Conservation (phyloP, 2,329 filamentous ascomycete genomes). For the Endoconidiophora laricicola region DNA sequence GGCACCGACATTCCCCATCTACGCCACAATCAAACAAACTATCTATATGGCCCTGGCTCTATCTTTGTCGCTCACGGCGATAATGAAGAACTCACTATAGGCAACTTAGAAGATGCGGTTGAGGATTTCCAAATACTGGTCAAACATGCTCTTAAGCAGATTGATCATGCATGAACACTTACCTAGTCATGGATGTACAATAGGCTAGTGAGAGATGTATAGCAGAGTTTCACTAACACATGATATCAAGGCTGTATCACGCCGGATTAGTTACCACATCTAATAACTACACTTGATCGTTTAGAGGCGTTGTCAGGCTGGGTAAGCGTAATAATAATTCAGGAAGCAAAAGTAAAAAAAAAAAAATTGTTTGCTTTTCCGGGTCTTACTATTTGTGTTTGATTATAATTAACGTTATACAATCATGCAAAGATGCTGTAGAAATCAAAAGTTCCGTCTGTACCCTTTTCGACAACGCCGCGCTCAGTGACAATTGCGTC, state of each 20-base stretch:
- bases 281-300: too few species aligned
- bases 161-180: too few species aligned
- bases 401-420: too few species aligned
- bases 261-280: too few species aligned
- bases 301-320: too few species aligned
- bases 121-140: constrained; percentile 62
- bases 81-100: constrained; percentile 61
- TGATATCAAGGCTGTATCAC: too few species aligned
- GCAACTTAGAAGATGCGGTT: constrained; percentile 62
- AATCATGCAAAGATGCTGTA: constrained; percentile 1
- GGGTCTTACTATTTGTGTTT: too few species aligned
- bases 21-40: constrained; percentile 47
- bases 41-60: constrained; percentile 50
- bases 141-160: constrained; percentile 25
- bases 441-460: constrained; percentile 48
- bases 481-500: constrained; percentile 90
- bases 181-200: too few species aligned
- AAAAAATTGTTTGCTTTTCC: not conserved
- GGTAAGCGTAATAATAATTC: not conserved
- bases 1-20: constrained; percentile 81
- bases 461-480: constrained; percentile 65
- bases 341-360: not conserved
- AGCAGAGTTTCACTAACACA: too few species aligned
- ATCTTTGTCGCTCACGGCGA: constrained; percentile 82
- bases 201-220: too few species aligned